Evolutionary conservation across 208 protist species (phyloP).

Genomic region (Trichomonas vaginalis): DNA sequence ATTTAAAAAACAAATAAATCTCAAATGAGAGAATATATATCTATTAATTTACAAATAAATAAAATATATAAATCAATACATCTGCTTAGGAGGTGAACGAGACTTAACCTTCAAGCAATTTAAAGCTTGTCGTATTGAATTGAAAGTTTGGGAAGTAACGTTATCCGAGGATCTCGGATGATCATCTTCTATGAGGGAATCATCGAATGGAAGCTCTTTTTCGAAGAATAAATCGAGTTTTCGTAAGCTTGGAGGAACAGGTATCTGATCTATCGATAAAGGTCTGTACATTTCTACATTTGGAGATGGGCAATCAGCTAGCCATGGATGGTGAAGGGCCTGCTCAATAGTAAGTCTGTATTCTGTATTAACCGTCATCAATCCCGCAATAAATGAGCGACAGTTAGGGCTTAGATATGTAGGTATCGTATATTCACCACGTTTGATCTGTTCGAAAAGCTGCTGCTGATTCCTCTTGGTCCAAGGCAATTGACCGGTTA

Average conservation of each 20-base stretch:
- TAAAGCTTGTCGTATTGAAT: too few species aligned
- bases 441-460: background rate
- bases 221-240: background rate
- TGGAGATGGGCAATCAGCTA: background rate
- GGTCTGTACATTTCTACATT: background rate
- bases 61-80: too few species aligned
- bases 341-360: background rate
- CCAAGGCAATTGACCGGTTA: background rate
- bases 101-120: too few species aligned
- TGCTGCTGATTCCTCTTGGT: background rate
- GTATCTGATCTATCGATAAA: background rate
- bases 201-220: background rate
- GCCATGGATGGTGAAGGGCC: background rate
- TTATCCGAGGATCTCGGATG: too few species aligned
- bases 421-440: background rate
- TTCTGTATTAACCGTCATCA: background rate
- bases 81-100: too few species aligned
- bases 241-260: background rate
- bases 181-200: too few species aligned
- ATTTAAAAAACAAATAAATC: too few species aligned
- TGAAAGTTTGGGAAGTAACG: too few species aligned
- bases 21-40: too few species aligned
- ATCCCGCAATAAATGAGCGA: background rate
- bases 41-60: too few species aligned
- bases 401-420: background rate